phyloP scores from a whole-genome alignment of 805 yeast genomes.

The Cyberlindnera mycetangii region DNA sequence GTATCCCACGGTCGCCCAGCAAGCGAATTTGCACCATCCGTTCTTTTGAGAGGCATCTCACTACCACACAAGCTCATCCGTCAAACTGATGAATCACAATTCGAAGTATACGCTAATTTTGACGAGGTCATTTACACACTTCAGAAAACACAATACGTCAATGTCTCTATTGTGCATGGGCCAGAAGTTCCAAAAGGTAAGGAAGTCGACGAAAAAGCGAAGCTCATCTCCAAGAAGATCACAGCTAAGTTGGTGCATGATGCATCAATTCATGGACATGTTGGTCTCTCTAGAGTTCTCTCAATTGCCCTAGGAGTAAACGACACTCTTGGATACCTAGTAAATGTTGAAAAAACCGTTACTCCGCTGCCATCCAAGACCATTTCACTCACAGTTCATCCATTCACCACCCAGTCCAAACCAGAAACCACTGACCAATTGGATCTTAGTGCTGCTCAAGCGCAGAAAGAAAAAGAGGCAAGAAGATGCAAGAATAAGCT shows the following conservation, averaged over 20 bases:
- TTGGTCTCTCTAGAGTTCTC: conserved; percentile 51
- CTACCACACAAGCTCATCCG: conserved; percentile 47
- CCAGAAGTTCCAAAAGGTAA: conserved; percentile 36
- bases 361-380: conserved; percentile 31
- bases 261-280: conserved; percentile 35
- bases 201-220: conserved; percentile 11
- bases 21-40: conserved; percentile 30
- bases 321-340: conserved; percentile 47
- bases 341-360: conserved; percentile 45
- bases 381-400: conserved; percentile 50
- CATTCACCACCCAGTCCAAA: conserved; percentile 41
- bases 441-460: conserved; percentile 22
- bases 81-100: conserved; percentile 23
- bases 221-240: conserved; percentile 26
- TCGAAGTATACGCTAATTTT: conserved; percentile 45
- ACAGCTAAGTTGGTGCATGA: conserved; percentile 49
- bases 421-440: conserved; percentile 31
- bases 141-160: conserved; percentile 41
- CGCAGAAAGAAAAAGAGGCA: conserved; percentile 21
- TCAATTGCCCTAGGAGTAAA: conserved; percentile 56
- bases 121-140: conserved; percentile 36
- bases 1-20: conserved; percentile 25
- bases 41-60: conserved; percentile 51
- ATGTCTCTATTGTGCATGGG: conserved; percentile 51
- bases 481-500: conserved; percentile 21